These are phyloP conservation scores for Artemisia annua DNA, from an alignment of 129 eudicot species.

Conservation along the genomic window DNA sequence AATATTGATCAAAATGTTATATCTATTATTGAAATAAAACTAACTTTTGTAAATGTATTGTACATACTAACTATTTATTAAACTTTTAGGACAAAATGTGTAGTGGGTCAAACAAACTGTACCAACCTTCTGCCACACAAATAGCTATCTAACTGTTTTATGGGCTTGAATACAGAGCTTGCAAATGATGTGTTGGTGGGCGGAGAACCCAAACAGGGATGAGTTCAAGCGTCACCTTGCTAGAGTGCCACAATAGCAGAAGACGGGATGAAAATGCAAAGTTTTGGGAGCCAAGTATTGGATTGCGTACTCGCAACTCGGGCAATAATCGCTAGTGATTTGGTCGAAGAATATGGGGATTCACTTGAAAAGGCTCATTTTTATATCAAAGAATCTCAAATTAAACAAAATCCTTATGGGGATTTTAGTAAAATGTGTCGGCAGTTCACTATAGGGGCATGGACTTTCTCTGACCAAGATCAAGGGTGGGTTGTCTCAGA, in stretches of 20 bases:
- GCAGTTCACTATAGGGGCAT: constrained; percentile 44
- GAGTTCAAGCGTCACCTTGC: constrained; percentile 73
- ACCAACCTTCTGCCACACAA: too few relatives aligned
- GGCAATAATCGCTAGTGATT: constrained; percentile 62
- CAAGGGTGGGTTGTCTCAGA: constrained; percentile 53
- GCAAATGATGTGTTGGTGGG: constrained; percentile 59
- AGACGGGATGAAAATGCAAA: constrained; percentile 87
- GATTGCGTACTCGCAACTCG: constrained; percentile 72
- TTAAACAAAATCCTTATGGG: constrained; percentile 46
- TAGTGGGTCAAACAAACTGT: too few relatives aligned
- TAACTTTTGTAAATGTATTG: too few relatives aligned
- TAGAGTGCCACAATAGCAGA: constrained; percentile 81
- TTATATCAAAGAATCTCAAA: constrained; percentile 69
- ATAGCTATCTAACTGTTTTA: too few relatives aligned
- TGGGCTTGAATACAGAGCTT: constrained; percentile 26
- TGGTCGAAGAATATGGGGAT: constrained; percentile 79
- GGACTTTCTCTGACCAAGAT: constrained; percentile 61
- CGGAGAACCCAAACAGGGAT: constrained; percentile 64
- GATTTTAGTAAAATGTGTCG: constrained; percentile 41
- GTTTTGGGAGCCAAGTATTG: constrained; percentile 83
- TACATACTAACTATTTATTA: too few relatives aligned
- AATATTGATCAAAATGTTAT: too few relatives aligned
- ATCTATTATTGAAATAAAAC: too few relatives aligned
- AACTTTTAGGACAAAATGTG: too few relatives aligned
- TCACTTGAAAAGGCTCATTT: constrained; percentile 66